phyloP scores from a whole-genome alignment of 177 flowering plant genomes.

The Vitis hybrid region DNA sequence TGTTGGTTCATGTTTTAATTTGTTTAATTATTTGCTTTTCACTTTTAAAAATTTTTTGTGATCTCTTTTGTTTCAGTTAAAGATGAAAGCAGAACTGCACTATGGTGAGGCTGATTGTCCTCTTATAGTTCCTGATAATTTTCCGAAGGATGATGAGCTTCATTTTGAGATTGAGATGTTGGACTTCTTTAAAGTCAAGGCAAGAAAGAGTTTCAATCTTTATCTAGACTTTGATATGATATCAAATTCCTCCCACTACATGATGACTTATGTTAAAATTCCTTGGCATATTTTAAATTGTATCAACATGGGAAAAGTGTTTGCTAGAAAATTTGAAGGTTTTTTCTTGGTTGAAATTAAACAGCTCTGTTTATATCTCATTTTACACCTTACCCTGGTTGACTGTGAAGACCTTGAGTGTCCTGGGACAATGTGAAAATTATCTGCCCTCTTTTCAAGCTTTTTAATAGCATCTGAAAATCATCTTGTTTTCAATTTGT shows the following conservation, averaged over 20 bases:
- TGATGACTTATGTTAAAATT: background rate
- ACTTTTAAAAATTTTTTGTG: background rate
- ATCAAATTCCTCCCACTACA: background rate
- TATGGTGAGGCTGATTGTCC: constrained; percentile 94
- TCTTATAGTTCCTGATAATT: constrained; percentile 54
- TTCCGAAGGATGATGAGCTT: constrained; percentile 90
- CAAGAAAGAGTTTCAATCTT: constrained; percentile 22
- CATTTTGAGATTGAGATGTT: constrained; percentile 96
- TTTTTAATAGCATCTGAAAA: too few relatives aligned
- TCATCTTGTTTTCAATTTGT: too few relatives aligned
- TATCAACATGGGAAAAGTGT: background rate
- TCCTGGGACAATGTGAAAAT: too few relatives aligned
- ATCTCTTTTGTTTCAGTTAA: constrained; percentile 55
- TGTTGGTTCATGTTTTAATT: too few relatives aligned
- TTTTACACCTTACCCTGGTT: too few relatives aligned
- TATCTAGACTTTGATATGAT: background rate
- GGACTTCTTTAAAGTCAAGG: constrained; percentile 88
- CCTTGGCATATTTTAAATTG: background rate
- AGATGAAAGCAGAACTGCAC: constrained; percentile 93
- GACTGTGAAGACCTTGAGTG: too few relatives aligned
- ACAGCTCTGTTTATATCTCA: too few relatives aligned
- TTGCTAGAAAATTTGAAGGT: background rate
- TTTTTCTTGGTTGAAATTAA: background rate
- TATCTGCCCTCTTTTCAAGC: too few relatives aligned
- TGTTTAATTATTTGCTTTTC: background rate